These are phyloP conservation scores for Conringia planisiliqua DNA, from an alignment of 345 rosid genomes.

Conservation along the genomic window DNA sequence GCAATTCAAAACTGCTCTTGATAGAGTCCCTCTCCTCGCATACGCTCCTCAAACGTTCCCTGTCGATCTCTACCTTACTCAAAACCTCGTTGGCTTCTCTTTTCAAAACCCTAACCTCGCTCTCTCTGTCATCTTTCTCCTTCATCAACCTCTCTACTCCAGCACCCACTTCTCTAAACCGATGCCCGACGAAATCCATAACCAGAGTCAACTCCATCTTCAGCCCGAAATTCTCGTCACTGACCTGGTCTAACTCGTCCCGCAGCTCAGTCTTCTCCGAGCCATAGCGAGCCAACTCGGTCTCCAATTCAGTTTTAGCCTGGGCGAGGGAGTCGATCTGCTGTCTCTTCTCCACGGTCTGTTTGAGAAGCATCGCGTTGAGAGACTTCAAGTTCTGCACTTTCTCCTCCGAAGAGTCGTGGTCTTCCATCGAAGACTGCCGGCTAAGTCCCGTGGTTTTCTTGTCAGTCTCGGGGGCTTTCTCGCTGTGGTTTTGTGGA, in stretches of 20 bases:
- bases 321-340: constrained; percentile 46
- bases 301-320: constrained; percentile 42
- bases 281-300: constrained; percentile 36
- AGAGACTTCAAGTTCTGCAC: constrained; percentile 54
- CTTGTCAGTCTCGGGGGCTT: neutral
- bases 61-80: constrained; percentile 38
- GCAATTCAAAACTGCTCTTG: constrained; percentile 28
- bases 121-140: constrained; percentile 40
- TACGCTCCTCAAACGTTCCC: constrained; percentile 24
- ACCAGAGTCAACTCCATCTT: constrained; percentile 45
- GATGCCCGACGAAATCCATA: constrained; percentile 37
- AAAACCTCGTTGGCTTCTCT: constrained; percentile 30
- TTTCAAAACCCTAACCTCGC: constrained; percentile 38
- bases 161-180: constrained; percentile 39
- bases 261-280: constrained; percentile 33
- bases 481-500: neutral
- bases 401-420: constrained; percentile 34
- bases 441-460: constrained; percentile 19
- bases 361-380: constrained; percentile 53
- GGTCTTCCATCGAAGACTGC: constrained; percentile 38
- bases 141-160: constrained; percentile 28
- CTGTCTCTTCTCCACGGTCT: constrained; percentile 47
- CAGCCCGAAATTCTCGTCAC: constrained; percentile 40
- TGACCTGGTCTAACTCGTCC: constrained; percentile 34
- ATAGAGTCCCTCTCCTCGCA: constrained; percentile 46